Evolutionary conservation across 2,329 filamentous ascomycete genomes (phyloP), one percentile per base, ranked within the genome.

Genomic region (Cercospora citrullina): DNA sequence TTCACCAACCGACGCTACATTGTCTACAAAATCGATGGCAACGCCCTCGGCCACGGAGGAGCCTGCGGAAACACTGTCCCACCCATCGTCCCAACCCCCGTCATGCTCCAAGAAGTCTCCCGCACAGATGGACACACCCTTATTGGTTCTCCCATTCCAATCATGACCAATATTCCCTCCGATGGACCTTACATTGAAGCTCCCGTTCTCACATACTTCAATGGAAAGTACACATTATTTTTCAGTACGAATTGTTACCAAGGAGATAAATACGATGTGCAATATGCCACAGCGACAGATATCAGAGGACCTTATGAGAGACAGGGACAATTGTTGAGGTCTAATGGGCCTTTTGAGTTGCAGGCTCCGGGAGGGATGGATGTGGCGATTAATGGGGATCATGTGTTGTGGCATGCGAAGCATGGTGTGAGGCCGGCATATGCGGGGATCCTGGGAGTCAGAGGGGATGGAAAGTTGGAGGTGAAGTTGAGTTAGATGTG

Each of bases 1-100:
- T 71, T 75, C 63, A 71, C 67, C 39, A 5, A 64, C 60, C 71
- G 70, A 0, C 70, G 77, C 16, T 80, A 75, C 68, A 60, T 79
- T 14, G 70, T 75, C 33, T 80, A 76, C 68, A 80, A 80, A 69
- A 69, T 79, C 67, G 78, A 80, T 68, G 78, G 78, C 33, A 79
- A 80, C 72, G 74, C 75, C 66, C 71, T 76, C 48, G 67, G 72
- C 10, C 60, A 71, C 60, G 71, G 69, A 5, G 73, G 76, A 8
- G 68, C 76, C 6, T 79, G 78, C 68, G 74, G 74, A 18, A 80
- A 79, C 66, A 77, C 72, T 0, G 66, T 78, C 14, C 65, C 65
- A 3, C 78, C 78, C 1, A 76, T 77, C 64, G 72, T 77, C 4
- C 61, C 72, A 2, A 79, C 77, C 0, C 77, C 78, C 6, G 65